phyloP scores from a whole-genome alignment of 116 monocot genomes.

The Cymodocea nodosa region DNA sequence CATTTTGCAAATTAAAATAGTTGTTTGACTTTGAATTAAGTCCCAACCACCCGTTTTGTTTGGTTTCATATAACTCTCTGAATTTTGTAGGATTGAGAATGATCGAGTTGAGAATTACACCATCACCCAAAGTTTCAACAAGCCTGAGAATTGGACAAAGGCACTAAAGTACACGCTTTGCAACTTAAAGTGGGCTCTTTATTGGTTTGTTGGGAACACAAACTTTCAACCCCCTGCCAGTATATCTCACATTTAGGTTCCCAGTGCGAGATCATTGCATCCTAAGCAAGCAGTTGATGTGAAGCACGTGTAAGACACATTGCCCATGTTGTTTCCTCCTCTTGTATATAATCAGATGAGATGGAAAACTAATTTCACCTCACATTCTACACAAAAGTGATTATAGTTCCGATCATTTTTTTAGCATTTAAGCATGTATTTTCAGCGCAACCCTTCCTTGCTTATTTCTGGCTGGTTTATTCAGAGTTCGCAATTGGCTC shows the following conservation, averaged over 20 bases:
- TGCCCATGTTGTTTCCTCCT: no score
- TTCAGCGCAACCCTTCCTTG: no score
- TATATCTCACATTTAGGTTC: constrained; percentile 22
- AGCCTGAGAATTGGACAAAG: constrained; percentile 84
- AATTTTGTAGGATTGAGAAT: constrained; percentile 63
- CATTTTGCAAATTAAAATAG: background rate
- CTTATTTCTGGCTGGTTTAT: no score
- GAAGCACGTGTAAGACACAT: background rate
- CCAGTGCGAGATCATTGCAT: constrained; percentile 4
- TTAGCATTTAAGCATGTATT: no score
- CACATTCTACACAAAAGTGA: no score
- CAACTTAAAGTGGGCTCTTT: constrained; percentile 88
- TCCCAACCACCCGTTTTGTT: background rate
- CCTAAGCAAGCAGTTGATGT: background rate
- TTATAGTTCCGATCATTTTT: no score
- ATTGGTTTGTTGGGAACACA: constrained; percentile 80
- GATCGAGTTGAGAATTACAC: constrained; percentile 81
- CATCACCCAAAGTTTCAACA: constrained; percentile 87
- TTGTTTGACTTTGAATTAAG: background rate
- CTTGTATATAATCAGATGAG: no score
- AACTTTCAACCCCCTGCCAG: constrained; percentile 53
- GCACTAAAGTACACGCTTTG: constrained; percentile 75
- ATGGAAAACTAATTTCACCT: no score
- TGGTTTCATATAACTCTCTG: background rate
- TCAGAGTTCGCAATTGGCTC: no score